These are phyloP conservation scores for Boletellus emodensis DNA, from an alignment of 768 basidiomycete genomes.

Conservation along the genomic window DNA sequence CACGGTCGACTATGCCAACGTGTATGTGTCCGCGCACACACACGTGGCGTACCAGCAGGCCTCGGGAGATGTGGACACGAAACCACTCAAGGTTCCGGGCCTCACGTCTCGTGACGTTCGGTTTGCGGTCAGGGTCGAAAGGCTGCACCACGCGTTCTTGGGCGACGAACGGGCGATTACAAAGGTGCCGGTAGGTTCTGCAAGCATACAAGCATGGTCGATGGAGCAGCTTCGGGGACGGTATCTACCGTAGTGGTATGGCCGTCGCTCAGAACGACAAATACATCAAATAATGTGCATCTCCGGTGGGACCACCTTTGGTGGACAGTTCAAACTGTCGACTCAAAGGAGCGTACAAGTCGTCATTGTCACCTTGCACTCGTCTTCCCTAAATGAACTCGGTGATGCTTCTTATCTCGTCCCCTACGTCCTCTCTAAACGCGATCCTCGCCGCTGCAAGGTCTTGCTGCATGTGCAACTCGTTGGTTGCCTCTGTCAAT, in stretches of 20 bases:
- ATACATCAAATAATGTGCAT: conserved; percentile 8
- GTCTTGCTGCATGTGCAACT: conserved; percentile 66
- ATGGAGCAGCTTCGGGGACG: conserved; percentile 23
- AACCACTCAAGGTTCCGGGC: conserved; percentile 31
- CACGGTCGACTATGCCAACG: conserved; percentile 21
- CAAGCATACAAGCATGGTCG: conserved; percentile 18
- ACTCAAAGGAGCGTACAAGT: not conserved
- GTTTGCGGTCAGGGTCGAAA: conserved; percentile 43
- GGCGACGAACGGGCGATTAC: conserved; percentile 19
- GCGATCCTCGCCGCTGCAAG: conserved; percentile 42
- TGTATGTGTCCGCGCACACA: conserved; percentile 25
- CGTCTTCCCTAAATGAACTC: conserved; percentile 30
- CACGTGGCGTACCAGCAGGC: conserved; percentile 22
- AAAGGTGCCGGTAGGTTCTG: conserved; percentile 13
- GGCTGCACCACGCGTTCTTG: conserved; percentile 25
- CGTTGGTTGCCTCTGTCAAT: conserved; percentile 68
- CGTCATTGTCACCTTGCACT: not conserved
- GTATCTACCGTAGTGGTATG: conserved; percentile 6
- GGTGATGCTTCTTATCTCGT: conserved; percentile 22
- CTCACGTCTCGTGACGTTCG: conserved; percentile 52
- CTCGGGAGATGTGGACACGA: conserved; percentile 5
- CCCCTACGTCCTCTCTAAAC: conserved; percentile 29
- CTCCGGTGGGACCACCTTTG: not conserved
- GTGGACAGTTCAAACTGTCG: not conserved
- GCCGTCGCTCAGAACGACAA: not conserved